Evolutionary conservation across 2,329 filamentous ascomycete genomes (phyloP), one percentile per base, ranked within the genome.

Genomic region (Pochonia chlamydosporia): DNA sequence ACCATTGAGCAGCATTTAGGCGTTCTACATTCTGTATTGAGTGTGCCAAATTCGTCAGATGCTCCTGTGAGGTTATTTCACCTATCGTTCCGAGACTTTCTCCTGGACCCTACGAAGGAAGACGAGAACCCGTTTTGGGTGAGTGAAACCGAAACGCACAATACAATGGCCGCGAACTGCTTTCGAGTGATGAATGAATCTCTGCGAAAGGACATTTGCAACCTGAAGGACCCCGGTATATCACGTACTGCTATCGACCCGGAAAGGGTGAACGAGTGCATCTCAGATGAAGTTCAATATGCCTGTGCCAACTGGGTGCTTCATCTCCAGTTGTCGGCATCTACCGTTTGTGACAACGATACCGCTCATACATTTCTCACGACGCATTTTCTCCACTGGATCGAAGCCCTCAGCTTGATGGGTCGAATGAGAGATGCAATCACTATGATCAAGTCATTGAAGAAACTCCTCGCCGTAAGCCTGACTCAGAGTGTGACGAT

Each of bases 41-140:
- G 25, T 20, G 26, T 43, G 10, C 40, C 41, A 14, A 26, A 43
- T 14, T 8, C 14, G 18, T 43, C 16, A 9, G 28, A 35, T 18
- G 16, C 21, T 10, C 31, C 30, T 36, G 23, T 44, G 9, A 24
- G 31, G 37, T 10, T 28, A 18, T 31, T 36, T 3, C 42, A 44
- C 16, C 42, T 37, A 11, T 36, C 42, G 11, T 44, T 44, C 24
- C 42, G 42, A 10, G 42, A 44, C 16, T 24, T 44, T 30, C 42
- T 44, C 18, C 18, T 43, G 28, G 41, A 43, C n/a, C 41, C 41
- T 23, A 13, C 13, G 9, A 43, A 33, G 20, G 11, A 35, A 6
- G 16, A 35, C 4, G 6, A 43, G n/a, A 36, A 43, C 5, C 28
- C 10, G n/a, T 43, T 43, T n/a, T 43, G 28, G 41, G 41, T 43